Conservation (phyloP, 495 filamentous ascomycete genomes). For the Hamigera avellanea region DNA sequence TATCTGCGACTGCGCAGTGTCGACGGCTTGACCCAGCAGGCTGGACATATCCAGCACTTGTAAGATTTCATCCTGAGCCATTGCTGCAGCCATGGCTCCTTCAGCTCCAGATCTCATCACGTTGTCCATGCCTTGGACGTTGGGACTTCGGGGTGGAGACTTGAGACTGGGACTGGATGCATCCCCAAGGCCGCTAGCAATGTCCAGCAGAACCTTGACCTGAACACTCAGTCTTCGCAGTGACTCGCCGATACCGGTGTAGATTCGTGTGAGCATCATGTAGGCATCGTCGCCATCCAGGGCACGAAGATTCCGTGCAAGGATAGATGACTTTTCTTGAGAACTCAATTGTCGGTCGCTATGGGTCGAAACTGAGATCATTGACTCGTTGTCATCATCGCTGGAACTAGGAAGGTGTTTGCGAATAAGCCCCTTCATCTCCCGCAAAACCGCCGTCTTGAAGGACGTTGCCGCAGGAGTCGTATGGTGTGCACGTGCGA, state of each 20-base stretch:
- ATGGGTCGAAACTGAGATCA: constrained; percentile 77
- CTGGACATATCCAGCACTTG: constrained; percentile 84
- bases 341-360: constrained; percentile 58
- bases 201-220: constrained; percentile 89
- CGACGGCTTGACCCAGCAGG: constrained; percentile 86
- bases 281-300: constrained; percentile 80
- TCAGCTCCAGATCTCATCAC: constrained; percentile 5
- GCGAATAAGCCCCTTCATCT: constrained; percentile 79
- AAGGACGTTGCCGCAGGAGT: constrained; percentile 73
- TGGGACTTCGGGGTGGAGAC: constrained; percentile 39
- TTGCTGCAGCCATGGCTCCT: constrained; percentile 14
- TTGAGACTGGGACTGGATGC: constrained; percentile 18
- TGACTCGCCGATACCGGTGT: constrained; percentile 77
- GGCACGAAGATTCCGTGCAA: constrained; percentile 85
- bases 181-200: constrained; percentile 63
- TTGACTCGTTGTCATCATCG: constrained; percentile 86
- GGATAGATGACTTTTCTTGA: constrained; percentile 78
- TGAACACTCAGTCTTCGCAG: constrained; percentile 77
- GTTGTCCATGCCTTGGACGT: constrained; percentile 17
- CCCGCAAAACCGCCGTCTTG: constrained; percentile 73
- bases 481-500: constrained; percentile 68
- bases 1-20: constrained; percentile 84
- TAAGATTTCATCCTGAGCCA: constrained; percentile 67
- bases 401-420: constrained; percentile 78
- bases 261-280: constrained; percentile 69